Percentiles rank a stretch among this genome's conserved stretches.
Evolutionary conservation across 176 grass and related monocot genomes (phyloP).

Genomic region (Triticum turgidum): DNA sequence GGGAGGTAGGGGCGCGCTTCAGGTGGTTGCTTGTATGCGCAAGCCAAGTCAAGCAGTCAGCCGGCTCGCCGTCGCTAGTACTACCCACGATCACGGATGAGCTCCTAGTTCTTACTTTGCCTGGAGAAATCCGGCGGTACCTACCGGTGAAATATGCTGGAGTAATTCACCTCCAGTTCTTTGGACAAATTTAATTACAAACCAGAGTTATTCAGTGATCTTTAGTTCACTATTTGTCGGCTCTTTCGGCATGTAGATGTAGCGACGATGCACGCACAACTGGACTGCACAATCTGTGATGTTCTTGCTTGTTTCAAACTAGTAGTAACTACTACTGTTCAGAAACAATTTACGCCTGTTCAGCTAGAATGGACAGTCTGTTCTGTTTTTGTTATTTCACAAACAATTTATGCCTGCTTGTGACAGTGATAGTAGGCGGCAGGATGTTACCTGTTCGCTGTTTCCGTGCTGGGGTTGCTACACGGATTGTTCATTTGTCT

Average conservation of each 20-base stretch:
- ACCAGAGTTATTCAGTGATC: background rate
- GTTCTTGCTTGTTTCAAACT: background rate
- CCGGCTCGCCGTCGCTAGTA: background rate
- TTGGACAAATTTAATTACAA: background rate
- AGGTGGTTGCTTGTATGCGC: background rate
- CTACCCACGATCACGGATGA: background rate
- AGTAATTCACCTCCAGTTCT: background rate
- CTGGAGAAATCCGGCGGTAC: background rate
- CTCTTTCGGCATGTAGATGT: background rate
- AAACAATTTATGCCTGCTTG: background rate
- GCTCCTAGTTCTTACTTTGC: too few relatives aligned
- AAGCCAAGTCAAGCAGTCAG: background rate
- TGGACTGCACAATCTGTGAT: background rate
- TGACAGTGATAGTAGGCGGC: background rate
- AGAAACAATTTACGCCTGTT: too few relatives aligned
- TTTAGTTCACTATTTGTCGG: background rate
- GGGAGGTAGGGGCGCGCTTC: background rate
- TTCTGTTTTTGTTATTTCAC: too few relatives aligned
- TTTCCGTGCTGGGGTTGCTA: background rate
- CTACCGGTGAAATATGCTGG: fast-evolving
- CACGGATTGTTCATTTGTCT: background rate
- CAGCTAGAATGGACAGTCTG: too few relatives aligned
- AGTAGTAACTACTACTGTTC: background rate
- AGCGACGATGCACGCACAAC: background rate
- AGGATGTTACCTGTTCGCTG: background rate